Evolutionary conservation across 306 rosid species (phyloP), one percentile per base, ranked within the genome.

Genomic region (Begonia fuchsioides): DNA sequence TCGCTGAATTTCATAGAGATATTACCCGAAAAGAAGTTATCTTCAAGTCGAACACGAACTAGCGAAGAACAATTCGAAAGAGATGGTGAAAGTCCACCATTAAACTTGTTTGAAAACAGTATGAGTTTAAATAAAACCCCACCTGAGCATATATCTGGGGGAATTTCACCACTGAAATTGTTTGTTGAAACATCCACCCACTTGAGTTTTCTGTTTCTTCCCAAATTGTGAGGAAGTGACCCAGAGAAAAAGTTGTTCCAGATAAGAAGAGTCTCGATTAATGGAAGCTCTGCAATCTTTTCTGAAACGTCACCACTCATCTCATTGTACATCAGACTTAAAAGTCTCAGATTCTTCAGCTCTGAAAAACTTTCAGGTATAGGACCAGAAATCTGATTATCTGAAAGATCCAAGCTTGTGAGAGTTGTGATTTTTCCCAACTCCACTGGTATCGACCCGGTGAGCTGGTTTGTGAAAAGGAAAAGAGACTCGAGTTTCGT

Each of bases 101-200:
- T 46, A 32, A 88, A 83, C 15, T 73, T 61, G 67, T 88, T 88
- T 13, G 96, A 88, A 65, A 88, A 88, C 75, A 88, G 62, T 51
- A 88, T 88, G 57, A 88, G 58, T 76, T 83, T 88, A 44, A 13
- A 51, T 2, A 88, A 73, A 43, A 17, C 72, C 38, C 80, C 76
- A 53, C 59, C 74, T 11, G 32, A 57, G 55, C 97, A 88, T 55
- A 88, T 79, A 57, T 71, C 76, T 11, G 56, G 66, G 9, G 97
- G 97, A 57, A 88, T 77, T 52, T 56, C 68, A 17, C 95, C 97
- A 47, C 13, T 61, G 46, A 88, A 78, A 32, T 54, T 65, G 75
- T 88, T 88, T 38, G 83, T 70, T 61, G 95, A 88, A 39, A 53
- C 95, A 69, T 90, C 95, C 15, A 90, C 77, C 92, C 87, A 84